Percentiles rank a stretch among this genome's conserved stretches.
phyloP scores from a whole-genome alignment of 2,329 filamentous ascomycete genomes.

The Hypoxylon sp. region DNA sequence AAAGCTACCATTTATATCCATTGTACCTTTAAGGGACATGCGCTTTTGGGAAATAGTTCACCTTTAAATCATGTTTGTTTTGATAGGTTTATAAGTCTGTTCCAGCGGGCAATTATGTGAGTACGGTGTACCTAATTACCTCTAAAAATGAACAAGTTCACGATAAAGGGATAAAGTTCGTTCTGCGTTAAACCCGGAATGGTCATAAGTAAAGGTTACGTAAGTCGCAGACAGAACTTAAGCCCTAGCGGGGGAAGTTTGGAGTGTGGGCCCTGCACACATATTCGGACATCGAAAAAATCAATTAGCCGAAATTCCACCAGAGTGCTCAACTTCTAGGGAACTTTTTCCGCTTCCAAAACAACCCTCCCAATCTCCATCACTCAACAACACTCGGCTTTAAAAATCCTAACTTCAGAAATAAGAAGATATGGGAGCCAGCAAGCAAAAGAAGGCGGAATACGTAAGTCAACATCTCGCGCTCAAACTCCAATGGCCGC shows the following conservation, averaged over 20 bases:
- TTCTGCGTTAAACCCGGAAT: slow-evolving; percentile 2
- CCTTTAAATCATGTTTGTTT: not conserved
- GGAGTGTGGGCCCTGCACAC: slow-evolving; percentile 19
- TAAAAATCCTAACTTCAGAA: slow-evolving; percentile 98
- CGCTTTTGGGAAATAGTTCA: too few relatives aligned
- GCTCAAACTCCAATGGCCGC: slow-evolving; percentile 1
- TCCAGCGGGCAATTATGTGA: too few relatives aligned
- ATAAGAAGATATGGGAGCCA: slow-evolving; percentile 99
- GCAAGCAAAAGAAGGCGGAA: slow-evolving; percentile 88
- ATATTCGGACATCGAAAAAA: slow-evolving; percentile 40
- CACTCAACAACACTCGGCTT: slow-evolving; percentile 71
- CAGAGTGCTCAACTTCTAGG: slow-evolving; percentile 13
- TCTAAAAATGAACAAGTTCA: too few relatives aligned
- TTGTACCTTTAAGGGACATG: too few relatives aligned
- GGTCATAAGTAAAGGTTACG: not conserved
- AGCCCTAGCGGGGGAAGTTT: slow-evolving; percentile 38
- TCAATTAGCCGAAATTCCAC: slow-evolving; percentile 46
- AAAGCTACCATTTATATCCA: too few relatives aligned
- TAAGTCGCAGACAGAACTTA: slow-evolving; percentile 5
- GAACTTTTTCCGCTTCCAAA: slow-evolving; percentile 32
- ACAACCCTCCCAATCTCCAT: slow-evolving; percentile 35
- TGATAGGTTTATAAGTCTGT: not conserved
- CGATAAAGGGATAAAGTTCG: slow-evolving; percentile 15
- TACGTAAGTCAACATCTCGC: slow-evolving; percentile 42
- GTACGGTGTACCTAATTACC: not conserved